These are phyloP conservation scores for Myxozyma geophila DNA, from an alignment of 805 yeast species.

Conservation along the genomic window DNA sequence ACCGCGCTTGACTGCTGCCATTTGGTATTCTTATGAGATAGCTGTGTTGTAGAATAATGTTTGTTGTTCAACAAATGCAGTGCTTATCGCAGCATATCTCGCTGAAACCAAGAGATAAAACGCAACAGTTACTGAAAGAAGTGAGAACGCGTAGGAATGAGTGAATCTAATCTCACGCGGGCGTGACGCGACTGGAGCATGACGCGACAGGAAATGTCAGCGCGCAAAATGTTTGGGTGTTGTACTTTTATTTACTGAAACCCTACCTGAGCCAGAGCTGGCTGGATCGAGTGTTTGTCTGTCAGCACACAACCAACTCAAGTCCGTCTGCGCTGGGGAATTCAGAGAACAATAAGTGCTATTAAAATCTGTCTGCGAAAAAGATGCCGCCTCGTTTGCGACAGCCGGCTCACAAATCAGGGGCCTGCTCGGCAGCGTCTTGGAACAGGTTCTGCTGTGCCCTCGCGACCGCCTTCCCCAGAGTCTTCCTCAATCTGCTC, in stretches of 20 bases:
- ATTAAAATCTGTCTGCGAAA: not conserved
- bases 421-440: constrained; percentile 11
- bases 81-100: not conserved
- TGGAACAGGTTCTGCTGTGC: constrained; percentile 26
- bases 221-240: too few species aligned
- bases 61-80: too few species aligned
- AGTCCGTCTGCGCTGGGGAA: too few species aligned
- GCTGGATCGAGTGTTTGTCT: too few species aligned
- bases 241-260: not conserved
- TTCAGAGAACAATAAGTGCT: not conserved
- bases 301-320: not conserved
- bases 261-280: too few species aligned
- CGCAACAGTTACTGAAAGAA: not conserved
- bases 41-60: not conserved
- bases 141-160: constrained; percentile 9
- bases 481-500: constrained; percentile 41
- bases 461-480: constrained; percentile 41
- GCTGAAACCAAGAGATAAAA: not conserved
- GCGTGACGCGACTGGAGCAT: constrained; percentile 4
- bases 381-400: not conserved
- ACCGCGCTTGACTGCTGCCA: constrained; percentile 22
- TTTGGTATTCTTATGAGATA: not conserved
- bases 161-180: constrained; percentile 4
- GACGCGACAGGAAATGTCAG: constrained; percentile 4
- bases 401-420: not conserved